Evolutionary conservation across 768 basidiomycete genomes (phyloP), one percentile per base, ranked within the genome.

Genomic region (Mrakia blollopis): DNA sequence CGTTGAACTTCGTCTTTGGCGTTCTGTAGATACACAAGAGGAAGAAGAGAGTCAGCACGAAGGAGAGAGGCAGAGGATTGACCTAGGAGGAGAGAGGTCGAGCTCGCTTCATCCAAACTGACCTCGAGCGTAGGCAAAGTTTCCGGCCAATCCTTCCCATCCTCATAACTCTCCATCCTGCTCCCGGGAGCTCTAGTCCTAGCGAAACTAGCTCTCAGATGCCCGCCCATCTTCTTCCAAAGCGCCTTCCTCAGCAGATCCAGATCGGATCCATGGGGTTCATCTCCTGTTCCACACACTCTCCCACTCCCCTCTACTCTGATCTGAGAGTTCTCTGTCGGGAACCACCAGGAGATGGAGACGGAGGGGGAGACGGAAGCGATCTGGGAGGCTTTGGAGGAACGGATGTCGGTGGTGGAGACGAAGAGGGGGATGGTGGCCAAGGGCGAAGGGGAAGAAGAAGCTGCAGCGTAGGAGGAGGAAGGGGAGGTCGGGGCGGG

Each of bases 261-360:
- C 13, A 35, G 18, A 52, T 57, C 61, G 32, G 23, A 37, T 2
- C 23, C 60, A n/a, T 61, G 35, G 14, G 41, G 47, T 16, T 47
- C 47, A 32, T 71, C 74, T 52, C 28, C 52, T 18, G 60, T 39
- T 14, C 37, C 5, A 35, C 44, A 77, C 47, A 77, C 67, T 11
- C 44, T 62, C 3, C 47, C 63, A 0, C 63, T n/a, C 5, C 76
- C 76, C 21, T 68, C 39, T 50, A 77, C 52, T 16, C 76, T 47
- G 50, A 77, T 67, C 72, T 77, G 76, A 18, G 62, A 30, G 72
- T 77, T 77, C 44, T 72, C 62, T 14, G 76, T 68, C 10, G 76
- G 76, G 30, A 73, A 52, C 76, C 76, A 77, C 76, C 76, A 77
- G 21, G 32, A 62, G 63, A 73, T 67, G 16, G 63, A 50, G 0